Evolutionary conservation across 352 stramenopile species (phyloP).

Genomic region (Blastocystis sp.): DNA sequence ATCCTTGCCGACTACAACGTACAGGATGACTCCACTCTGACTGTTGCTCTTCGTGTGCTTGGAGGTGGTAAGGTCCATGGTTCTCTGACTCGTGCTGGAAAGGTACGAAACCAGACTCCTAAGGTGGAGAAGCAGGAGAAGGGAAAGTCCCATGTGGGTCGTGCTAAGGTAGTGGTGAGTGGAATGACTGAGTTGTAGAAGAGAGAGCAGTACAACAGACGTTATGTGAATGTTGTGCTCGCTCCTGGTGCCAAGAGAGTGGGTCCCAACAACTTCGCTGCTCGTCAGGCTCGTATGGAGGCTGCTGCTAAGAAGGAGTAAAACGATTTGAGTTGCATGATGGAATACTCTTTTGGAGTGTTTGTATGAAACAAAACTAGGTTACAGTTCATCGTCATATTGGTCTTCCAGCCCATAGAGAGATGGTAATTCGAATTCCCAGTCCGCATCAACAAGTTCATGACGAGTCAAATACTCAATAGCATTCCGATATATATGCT

Average conservation of each 20-base stretch:
- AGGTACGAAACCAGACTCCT: conserved; percentile 98
- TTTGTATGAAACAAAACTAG: neutral
- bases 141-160: conserved; percentile 86
- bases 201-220: conserved; percentile 98
- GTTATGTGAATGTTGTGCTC: conserved; percentile 97
- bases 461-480: neutral
- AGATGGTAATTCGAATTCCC: neutral
- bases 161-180: conserved; percentile 75
- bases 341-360: neutral
- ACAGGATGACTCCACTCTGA: conserved; percentile 67
- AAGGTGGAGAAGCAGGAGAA: conserved; percentile 98
- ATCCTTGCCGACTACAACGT: conserved; percentile 67
- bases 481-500: neutral
- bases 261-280: conserved; percentile 94
- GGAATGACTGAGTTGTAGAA: conserved; percentile 74
- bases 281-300: conserved; percentile 65
- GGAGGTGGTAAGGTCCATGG: conserved; percentile 87
- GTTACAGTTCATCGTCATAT: neutral
- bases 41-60: conserved; percentile 26
- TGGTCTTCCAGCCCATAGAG: neutral
- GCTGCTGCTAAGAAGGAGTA: conserved; percentile 70
- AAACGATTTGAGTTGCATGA: neutral
- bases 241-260: conserved; percentile 90
- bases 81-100: conserved; percentile 98
- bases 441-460: neutral